Evolutionary conservation across 2,329 filamentous ascomycete genomes (phyloP), one percentile per base, ranked within the genome.

Genomic region (Colletotrichum plurivorum): DNA sequence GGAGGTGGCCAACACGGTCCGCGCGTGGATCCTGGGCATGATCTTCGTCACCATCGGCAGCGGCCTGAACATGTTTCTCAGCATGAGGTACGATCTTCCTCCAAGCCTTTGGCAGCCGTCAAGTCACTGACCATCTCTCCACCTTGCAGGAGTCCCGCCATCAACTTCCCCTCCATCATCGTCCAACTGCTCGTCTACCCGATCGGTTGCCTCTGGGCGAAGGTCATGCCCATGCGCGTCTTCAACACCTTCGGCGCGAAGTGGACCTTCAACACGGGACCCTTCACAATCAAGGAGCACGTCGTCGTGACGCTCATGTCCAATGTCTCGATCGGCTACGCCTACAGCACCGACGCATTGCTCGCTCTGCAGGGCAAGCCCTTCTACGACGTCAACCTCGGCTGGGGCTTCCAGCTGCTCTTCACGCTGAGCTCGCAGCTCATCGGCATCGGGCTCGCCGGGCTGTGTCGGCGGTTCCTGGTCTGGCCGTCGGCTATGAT

Each of bases 401-500:
- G 87, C 36, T 89, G 87, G 78, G 83, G 84, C 4, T 90, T 88
- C 74, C 84, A 89, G 73, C 77, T 90, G 2, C 78, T 90, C 22
- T 82, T 90, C 66, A 84, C 83, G 12, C 83, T 90, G 67, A 88
- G 87, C 18, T 89, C 87, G 1, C 86, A 90, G 70, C 81, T 88
- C 72, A 87, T 89, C 55, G 89, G 89, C 5, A 89, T 90, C 71
- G 88, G 88, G 1, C 78, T 91, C 16, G 88, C 89, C 1, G 88
- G 88, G 0, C 76, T 90, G 51, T 82, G 84, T 39, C 82, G 87
- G 31, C 82, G 86, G 25, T 90, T 88, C 76, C 81, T 90, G 20
- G 84, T 88, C n/a, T 85, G 81, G 76, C 89, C 87, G 0, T 86
- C 88, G 1, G 84, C 87, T 39, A 90, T 90, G 88, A 85, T 90